These are phyloP conservation scores for Suillus fuscotomentosus DNA, from an alignment of 768 basidiomycete genomes.

Conservation along the genomic window DNA sequence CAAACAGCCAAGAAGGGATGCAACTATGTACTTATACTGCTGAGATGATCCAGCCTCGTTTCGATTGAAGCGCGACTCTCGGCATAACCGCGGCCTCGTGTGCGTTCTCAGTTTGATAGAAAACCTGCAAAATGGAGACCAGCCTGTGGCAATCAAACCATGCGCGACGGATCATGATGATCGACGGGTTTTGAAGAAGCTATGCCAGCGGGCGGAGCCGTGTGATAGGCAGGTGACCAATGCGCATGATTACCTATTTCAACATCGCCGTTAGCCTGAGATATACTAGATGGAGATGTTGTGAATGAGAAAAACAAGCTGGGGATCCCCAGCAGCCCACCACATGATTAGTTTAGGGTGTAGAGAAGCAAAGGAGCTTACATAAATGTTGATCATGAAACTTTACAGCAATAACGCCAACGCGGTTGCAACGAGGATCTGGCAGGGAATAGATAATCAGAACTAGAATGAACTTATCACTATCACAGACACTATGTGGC, in stretches of 20 bases:
- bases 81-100: not conserved
- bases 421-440: not conserved
- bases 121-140: not conserved
- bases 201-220: not conserved
- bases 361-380: not conserved
- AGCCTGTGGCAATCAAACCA: not conserved
- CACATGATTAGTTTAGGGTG: not conserved
- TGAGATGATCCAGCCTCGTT: not conserved
- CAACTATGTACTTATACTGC: not conserved
- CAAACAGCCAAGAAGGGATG: not conserved
- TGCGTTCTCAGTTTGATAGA: not conserved
- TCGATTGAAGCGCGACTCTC: not conserved
- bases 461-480: not conserved
- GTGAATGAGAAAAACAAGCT: not conserved
- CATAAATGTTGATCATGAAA: not conserved
- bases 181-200: not conserved
- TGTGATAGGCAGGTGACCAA: not conserved
- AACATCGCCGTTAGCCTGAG: constrained; percentile 1
- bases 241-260: not conserved
- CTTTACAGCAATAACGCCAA: not conserved
- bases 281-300: not conserved
- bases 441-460: not conserved
- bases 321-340: not conserved
- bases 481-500: constrained; percentile 1
- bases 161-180: not conserved